Evolutionary conservation across 306 rosid species (phyloP), one percentile per base, ranked within the genome.

Genomic region (Biancaea sappan): DNA sequence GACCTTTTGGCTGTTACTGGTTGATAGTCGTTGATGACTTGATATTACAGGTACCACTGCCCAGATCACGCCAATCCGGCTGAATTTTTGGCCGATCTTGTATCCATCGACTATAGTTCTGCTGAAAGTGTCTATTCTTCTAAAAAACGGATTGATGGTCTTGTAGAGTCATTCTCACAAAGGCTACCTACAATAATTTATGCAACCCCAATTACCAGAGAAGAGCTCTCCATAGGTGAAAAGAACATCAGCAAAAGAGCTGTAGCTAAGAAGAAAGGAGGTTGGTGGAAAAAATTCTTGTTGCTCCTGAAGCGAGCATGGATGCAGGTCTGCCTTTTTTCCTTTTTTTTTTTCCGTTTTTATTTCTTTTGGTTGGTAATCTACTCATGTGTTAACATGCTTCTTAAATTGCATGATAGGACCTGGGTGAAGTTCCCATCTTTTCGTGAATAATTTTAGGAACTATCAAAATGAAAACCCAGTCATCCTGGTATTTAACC

Each of bases 261-360:
- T 52, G 71, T 71, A 60, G 79, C 46, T 66, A 82, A 64, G 86
- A 86, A 62, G 87, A 89, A 80, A 81, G 89, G 92, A 73, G 79
- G 90, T 40, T 94, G 97, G 98, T 91, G 97, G 97, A 88, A 84
- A 76, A 88, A 91, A 81, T 94, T 94, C 80, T 46, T 88, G 81
- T 80, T 94, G 91, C 98, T 91, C 59, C 88, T 94, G 35, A 94
- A 76, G 86, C 94, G 97, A 60, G 98, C 97, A 35, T 91, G 98
- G 97, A 91, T 90, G 91, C 98, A 94, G 97, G 98, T 88, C 52
- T 63, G 68, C 54, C 73, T 48, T 71, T 79, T 63, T 7, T 71
- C 24, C 44, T 60, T 38, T 31, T 21, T 48, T 50, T 63, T 37
- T 56, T 6, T 16, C 5, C 5, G 5, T 31, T 31, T 31, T 31